Conservation (phyloP, 1,139 yeast species). For the Kodamaea plutei region DNA sequence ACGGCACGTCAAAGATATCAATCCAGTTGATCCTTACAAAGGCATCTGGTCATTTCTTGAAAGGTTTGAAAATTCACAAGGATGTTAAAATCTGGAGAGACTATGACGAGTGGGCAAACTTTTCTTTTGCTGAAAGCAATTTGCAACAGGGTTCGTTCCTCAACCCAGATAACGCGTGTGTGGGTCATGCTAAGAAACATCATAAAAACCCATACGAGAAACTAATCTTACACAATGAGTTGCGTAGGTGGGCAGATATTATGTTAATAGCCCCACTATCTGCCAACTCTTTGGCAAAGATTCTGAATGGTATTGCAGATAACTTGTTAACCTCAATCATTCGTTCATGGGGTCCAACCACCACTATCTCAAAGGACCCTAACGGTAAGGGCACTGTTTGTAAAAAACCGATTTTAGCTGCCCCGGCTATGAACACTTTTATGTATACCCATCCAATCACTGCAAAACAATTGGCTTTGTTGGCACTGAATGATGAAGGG, state of each 20-base stretch:
- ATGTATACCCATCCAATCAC: constrained; percentile 96
- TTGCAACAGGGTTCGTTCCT: constrained; percentile 5
- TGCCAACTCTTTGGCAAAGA: constrained; percentile 89
- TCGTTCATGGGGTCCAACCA: constrained; percentile 81
- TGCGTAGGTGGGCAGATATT: constrained; percentile 94
- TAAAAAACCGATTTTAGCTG: constrained; percentile 75
- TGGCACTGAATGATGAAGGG: constrained; percentile 41
- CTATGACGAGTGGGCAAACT: constrained; percentile 80
- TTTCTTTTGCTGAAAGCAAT: constrained; percentile 21
- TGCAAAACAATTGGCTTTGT: constrained; percentile 65
- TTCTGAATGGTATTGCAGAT: constrained; percentile 88
- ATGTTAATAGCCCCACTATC: constrained; percentile 88
- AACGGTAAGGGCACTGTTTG: constrained; percentile 11
- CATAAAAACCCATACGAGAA: constrained; percentile 39
- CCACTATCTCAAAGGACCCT: constrained; percentile 6
- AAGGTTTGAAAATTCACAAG: constrained; percentile 71
- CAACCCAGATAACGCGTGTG: constrained; percentile 3
- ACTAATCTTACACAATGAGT: constrained; percentile 73
- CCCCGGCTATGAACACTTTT: constrained; percentile 97
- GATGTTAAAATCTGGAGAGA: constrained; percentile 93
- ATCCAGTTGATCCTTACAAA: constrained; percentile 84
- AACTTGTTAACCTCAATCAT: constrained; percentile 79
- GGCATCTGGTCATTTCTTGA: constrained; percentile 78
- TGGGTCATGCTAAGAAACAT: constrained; percentile 18
- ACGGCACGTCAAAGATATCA: constrained; percentile 65